Conservation (phyloP, 306 rosid genomes). For the Quercus ilex region DNA sequence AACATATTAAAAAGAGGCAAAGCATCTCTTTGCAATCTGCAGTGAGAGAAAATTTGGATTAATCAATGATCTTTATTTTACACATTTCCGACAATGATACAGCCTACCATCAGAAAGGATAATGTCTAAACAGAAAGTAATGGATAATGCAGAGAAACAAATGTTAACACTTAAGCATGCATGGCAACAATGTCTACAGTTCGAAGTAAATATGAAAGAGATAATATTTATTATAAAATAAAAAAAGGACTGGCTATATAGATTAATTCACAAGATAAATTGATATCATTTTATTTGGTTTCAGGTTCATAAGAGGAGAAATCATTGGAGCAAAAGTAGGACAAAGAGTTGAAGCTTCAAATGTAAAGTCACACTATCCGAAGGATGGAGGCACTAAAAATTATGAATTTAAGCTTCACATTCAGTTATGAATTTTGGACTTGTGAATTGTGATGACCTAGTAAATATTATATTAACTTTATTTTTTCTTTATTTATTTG, state of each 20-base stretch:
- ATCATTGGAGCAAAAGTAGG: not conserved
- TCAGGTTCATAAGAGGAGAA: too few relatives aligned
- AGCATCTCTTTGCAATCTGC: conserved; percentile 94
- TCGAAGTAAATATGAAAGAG: not conserved
- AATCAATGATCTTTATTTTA: not conserved
- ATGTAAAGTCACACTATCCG: not conserved
- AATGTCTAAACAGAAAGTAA: not conserved
- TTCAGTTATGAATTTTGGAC: not conserved
- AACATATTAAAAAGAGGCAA: conserved; percentile 85
- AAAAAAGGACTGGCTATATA: not conserved
- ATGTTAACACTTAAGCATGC: not conserved
- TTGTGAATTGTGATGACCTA: too few relatives aligned
- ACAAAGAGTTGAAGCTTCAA: not conserved
- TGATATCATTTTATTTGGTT: too few relatives aligned
- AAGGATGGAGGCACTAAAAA: not conserved
- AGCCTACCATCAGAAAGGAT: not conserved
- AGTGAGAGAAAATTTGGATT: not conserved
- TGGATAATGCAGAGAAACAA: not conserved
- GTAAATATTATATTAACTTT: not conserved
- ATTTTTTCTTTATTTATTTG: not conserved
- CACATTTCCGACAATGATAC: not conserved
- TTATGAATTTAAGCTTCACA: not conserved
- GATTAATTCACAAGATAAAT: too few relatives aligned
- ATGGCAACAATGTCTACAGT: not conserved
- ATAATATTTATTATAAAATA: not conserved